Evolutionary conservation across 345 rosid genomes (phyloP), one percentile per base, ranked within the genome.

Genomic region (Eucalyptus caleyi): DNA sequence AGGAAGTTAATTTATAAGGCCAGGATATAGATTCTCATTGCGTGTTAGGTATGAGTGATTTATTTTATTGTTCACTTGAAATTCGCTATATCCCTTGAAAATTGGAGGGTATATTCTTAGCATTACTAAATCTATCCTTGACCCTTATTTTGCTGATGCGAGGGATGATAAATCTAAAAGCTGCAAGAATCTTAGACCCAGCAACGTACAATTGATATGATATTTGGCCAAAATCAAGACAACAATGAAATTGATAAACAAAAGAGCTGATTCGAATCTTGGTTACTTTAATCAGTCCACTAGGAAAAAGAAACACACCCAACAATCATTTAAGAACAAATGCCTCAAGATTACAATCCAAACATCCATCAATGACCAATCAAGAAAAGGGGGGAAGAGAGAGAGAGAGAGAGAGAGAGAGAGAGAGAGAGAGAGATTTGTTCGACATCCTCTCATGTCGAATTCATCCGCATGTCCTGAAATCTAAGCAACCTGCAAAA

Each of bases 391-490:
- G 47, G 45, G 24, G 5, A 85, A 34, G 42, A n/a, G n/a, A n/a
- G n/a, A 69, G 81, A 19, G 82, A 85, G 42, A 69, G 80, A 34
- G 82, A 16, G 80, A 18, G 81, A 34, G 42, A 69, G 81, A 37
- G 83, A 72, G 44, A 72, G 82, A 59, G 81, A 69, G 44, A 34
- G 81, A 77, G 83, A 11, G 45, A 77, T 24, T 81, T 32, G 81
- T 77, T 89, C 92, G 95, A 92, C 95, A 95, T 93, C 95, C 95
- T 92, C 91, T 93, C 96, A 93, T 94, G 95, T 93, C 94, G 92
- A 91, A 90, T 89, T 90, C 92, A 54, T 88, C 91, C 86, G 37
- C 51, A 34, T 82, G 19, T 90, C 90, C 90, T 49, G 88, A 19
- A 67, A 88, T 90, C 92, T 89, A 80, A 77, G 86, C 89, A 88